phyloP scores from a whole-genome alignment of 2,329 filamentous ascomycete genomes.

The Aspergillus sp. region DNA sequence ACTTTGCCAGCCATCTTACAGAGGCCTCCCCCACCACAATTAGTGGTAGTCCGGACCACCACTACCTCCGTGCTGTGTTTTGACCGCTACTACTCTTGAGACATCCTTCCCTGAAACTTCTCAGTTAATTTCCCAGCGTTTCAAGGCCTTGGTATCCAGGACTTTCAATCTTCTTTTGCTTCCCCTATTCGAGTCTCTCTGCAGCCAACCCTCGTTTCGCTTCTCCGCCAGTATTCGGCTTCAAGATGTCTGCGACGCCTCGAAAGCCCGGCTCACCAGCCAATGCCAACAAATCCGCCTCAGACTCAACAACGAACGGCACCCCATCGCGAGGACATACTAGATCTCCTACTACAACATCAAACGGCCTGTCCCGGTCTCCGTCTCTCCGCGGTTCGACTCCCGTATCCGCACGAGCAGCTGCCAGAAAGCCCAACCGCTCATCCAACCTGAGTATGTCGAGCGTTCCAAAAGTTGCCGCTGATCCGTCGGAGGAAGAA shows the following conservation, averaged over 20 bases:
- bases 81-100: constrained; percentile 28
- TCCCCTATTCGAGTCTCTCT: constrained; percentile 15
- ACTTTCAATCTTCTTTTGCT: constrained; percentile 8
- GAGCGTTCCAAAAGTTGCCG: constrained; percentile 44
- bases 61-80: constrained; percentile 20
- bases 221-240: constrained; percentile 12
- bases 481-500: constrained; percentile 63
- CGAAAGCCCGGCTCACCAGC: constrained; percentile 42
- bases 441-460: constrained; percentile 43
- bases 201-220: constrained; percentile 5
- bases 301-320: constrained; percentile 33
- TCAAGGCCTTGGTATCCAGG: constrained; percentile 12
- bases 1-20: constrained; percentile 14
- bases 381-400: constrained; percentile 60
- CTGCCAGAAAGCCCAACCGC: constrained; percentile 58
- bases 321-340: constrained; percentile 37
- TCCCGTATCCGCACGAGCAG: constrained; percentile 70
- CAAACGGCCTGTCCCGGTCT: constrained; percentile 55
- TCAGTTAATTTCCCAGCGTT: constrained; percentile 26
- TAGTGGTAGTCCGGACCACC: constrained; percentile 16
- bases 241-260: constrained; percentile 44
- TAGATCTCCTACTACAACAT: constrained; percentile 52
- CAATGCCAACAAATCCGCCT: constrained; percentile 32
- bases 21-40: constrained; percentile 14
- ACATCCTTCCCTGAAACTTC: constrained; percentile 23